Evolutionary conservation across 495 filamentous ascomycete genomes (phyloP).

Genomic region (Tuber microsphaerosporum): DNA sequence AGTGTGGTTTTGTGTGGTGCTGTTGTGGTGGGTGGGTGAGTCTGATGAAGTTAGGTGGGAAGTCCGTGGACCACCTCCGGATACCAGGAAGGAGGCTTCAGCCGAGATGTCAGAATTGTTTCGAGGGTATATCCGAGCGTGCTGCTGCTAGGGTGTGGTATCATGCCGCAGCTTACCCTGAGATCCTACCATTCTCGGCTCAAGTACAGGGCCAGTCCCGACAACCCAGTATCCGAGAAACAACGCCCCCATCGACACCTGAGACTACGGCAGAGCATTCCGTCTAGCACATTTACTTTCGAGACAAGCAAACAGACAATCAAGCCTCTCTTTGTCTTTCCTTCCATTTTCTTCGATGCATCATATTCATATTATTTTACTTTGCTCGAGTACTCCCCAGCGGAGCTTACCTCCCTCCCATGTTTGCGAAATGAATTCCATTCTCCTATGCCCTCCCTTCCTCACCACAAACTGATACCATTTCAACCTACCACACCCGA

Average conservation of each 20-base stretch:
- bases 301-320: background rate
- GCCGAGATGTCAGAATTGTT: background rate
- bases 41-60: background rate
- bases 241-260: background rate
- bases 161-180: background rate
- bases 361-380: background rate
- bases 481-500: background rate
- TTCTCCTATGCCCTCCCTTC: background rate
- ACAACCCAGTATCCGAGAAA: background rate
- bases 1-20: background rate
- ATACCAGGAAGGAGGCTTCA: background rate
- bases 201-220: background rate
- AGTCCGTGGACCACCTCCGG: background rate
- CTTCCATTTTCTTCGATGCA: background rate
- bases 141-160: background rate
- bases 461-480: background rate
- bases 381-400: background rate
- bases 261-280: background rate
- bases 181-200: background rate
- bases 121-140: background rate
- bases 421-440: background rate
- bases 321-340: background rate
- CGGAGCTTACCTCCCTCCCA: background rate
- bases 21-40: background rate
- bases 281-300: background rate